Base-by-base conservation (phyloP, 2,329 filamentous ascomycete species). In the Sphaerulina vaccinii region DNA sequence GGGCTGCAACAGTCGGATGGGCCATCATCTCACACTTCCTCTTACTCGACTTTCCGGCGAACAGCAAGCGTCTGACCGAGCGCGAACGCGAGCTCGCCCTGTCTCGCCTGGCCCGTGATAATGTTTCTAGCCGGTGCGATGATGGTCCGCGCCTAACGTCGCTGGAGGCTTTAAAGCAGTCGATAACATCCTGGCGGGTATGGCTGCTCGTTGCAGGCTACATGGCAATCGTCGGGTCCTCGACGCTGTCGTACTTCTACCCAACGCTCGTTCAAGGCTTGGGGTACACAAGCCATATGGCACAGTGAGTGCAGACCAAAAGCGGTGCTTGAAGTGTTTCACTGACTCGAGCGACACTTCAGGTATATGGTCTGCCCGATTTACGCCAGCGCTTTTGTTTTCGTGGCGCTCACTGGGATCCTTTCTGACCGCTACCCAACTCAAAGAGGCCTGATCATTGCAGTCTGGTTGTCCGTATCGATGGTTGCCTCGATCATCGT, bases 231-330 rank as follows among this genome's bases (percentile, higher is more conserved):
- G 71, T 73, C 35, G 76, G 78, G 2, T 75, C 75, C 1, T 75
- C 73, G 1, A 79, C 78, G 0, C 68, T 80, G 11, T 75, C 73
- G 2, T 81, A 80, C 67, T 80, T 80, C 62, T 80, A 79, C 57
- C 77, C 77, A 0, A 78, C 76, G 0, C 68, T 80, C 6, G 76
- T 80, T 39, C 65, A 73, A n/a, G 75, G 73, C 2, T 71, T 81
- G 0, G 77, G 77, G 16, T 81, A 79, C 57, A 72, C 65, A 2
- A 65, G 68, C 3, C 65, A 70, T 15, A 43, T 70, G 37, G 75
- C 76, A 0, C 77, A 79, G 53, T 79, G 79, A 66, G 79, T 79
- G 75, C 69, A 49, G 9, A 24, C 24, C 23, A 22, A 21, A 35
- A 22, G n/a, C 27, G 10, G 8, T 19, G 44, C 32, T 23, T 32